These are phyloP conservation scores for Cladorrhinum samala DNA, from an alignment of 495 filamentous ascomycete species.

Conservation along the genomic window DNA sequence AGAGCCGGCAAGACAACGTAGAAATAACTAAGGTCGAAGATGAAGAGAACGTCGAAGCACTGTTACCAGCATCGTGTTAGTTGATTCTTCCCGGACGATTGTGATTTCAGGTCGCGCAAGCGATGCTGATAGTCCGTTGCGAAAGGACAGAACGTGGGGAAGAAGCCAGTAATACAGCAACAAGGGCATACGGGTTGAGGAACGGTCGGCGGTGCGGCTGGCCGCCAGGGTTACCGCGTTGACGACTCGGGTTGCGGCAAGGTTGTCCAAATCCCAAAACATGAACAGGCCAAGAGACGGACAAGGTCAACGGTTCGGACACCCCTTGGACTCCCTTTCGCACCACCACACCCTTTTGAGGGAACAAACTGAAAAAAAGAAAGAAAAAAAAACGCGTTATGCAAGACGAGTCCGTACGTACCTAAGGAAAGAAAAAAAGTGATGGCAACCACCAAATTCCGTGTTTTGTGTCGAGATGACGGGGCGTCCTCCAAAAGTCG, in stretches of 20 bases:
- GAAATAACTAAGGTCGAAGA: constrained; percentile 11
- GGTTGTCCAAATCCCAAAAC: neutral
- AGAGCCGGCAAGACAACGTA: neutral
- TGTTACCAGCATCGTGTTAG: neutral
- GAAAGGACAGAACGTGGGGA: neutral
- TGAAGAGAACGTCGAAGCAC: constrained; percentile 26
- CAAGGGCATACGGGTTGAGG: neutral
- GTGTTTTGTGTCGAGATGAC: constrained; percentile 10
- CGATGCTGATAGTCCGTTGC: neutral
- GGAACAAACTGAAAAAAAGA: neutral
- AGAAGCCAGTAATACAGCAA: no score
- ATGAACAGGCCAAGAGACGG: neutral
- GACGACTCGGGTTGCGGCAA: neutral
- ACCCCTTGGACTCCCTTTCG: neutral
- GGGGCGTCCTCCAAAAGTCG: constrained; percentile 15
- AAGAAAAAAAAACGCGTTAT: no score
- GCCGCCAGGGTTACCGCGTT: neutral
- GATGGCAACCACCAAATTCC: constrained; percentile 10
- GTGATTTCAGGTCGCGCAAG: neutral
- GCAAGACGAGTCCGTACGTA: no score
- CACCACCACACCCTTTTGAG: neutral
- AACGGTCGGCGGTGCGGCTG: neutral
- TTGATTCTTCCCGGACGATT: neutral
- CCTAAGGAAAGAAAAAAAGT: constrained; percentile 23
- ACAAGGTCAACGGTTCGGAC: neutral